Evolutionary conservation across 2,329 filamentous ascomycete genomes (phyloP).

Genomic region (Juglanconis sp.): DNA sequence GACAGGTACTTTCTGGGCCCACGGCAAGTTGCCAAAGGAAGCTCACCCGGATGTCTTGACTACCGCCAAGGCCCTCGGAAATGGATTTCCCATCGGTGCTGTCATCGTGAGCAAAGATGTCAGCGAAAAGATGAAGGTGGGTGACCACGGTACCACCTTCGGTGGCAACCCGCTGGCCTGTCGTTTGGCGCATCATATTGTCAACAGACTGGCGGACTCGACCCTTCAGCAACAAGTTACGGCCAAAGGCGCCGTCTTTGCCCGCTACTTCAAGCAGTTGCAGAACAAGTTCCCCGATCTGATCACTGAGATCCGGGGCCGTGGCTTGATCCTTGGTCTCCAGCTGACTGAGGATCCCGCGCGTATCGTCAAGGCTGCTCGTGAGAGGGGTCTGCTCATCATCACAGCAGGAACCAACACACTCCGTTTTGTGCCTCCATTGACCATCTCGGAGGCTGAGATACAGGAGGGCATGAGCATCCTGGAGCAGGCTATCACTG

Average conservation of each 20-base stretch:
- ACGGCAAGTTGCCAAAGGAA: slow-evolving; percentile 67
- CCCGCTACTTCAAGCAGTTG: slow-evolving; percentile 44
- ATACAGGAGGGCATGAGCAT: slow-evolving; percentile 76
- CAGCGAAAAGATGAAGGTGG: slow-evolving; percentile 58
- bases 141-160: slow-evolving; percentile 93
- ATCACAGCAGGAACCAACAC: slow-evolving; percentile 95
- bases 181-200: slow-evolving; percentile 81
- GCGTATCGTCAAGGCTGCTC: slow-evolving; percentile 75
- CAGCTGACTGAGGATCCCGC: slow-evolving; percentile 74
- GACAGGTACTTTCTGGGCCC: slow-evolving; percentile 89
- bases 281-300: slow-evolving; percentile 58
- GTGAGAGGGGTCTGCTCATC: slow-evolving; percentile 81
- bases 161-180: slow-evolving; percentile 87
- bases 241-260: slow-evolving; percentile 57
- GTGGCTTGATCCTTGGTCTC: slow-evolving; percentile 80
- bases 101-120: slow-evolving; percentile 62
- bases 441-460: slow-evolving; percentile 77
- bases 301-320: slow-evolving; percentile 75
- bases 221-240: slow-evolving; percentile 67
- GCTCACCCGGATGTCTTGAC: slow-evolving; percentile 94
- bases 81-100: slow-evolving; percentile 92
- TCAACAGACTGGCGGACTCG: slow-evolving; percentile 69
- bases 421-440: slow-evolving; percentile 82
- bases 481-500: slow-evolving; percentile 62
- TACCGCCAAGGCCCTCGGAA: slow-evolving; percentile 92